Conservation (phyloP, 345 rosid species). For the Linum usitatissimum region DNA sequence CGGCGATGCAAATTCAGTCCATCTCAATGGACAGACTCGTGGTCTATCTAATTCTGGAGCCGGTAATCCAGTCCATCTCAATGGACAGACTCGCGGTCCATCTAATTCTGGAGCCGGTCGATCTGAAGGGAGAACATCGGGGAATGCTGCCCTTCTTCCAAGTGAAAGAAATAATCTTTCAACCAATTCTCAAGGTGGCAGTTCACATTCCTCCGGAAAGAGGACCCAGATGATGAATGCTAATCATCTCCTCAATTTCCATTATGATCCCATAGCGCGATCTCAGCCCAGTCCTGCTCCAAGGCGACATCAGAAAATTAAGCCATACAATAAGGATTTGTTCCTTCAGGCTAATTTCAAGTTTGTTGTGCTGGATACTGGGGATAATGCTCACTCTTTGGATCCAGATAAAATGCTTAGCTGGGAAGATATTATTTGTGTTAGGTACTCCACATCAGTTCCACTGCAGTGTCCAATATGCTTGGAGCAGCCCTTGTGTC, state of each 20-base stretch:
- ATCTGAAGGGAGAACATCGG: constrained; percentile 40
- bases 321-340: constrained; percentile 79
- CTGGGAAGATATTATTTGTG: constrained; percentile 88
- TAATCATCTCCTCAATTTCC: constrained; percentile 86
- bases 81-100: constrained; percentile 14
- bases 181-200: constrained; percentile 30
- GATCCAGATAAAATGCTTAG: constrained; percentile 83
- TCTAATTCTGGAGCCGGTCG: constrained; percentile 23
- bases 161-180: constrained; percentile 30
- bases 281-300: constrained; percentile 56
- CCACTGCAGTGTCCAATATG: constrained; percentile 92
- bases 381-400: constrained; percentile 45
- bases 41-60: constrained; percentile 18
- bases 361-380: constrained; percentile 79
- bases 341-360: constrained; percentile 95
- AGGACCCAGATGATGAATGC: constrained; percentile 58
- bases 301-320: constrained; percentile 49
- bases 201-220: constrained; percentile 46
- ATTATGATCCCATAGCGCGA: constrained; percentile 68
- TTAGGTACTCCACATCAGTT: constrained; percentile 70
- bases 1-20: constrained; percentile 27
- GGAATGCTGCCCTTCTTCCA: constrained; percentile 26
- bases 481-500: constrained; percentile 80
- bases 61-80: constrained; percentile 26
- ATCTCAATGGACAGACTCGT: constrained; percentile 17